These are phyloP conservation scores for Plicaturopsis crispa DNA, from an alignment of 768 basidiomycete species.

Conservation along the genomic window DNA sequence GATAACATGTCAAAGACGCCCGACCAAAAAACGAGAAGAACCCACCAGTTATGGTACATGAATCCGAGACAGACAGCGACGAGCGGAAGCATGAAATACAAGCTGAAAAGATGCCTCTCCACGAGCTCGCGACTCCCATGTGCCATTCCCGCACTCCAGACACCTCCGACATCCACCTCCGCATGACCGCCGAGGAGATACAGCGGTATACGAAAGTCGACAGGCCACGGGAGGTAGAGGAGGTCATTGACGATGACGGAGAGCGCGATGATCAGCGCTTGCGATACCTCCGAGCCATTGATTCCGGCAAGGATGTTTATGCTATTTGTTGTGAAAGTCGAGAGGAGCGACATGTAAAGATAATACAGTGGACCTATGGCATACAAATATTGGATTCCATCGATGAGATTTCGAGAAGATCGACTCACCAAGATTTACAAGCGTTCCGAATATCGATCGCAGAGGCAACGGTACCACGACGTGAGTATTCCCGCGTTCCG, in stretches of 20 bases:
- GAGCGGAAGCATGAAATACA: constrained; percentile 96
- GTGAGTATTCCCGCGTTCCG: constrained; percentile 88
- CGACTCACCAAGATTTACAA: constrained; percentile 80
- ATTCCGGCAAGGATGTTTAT: constrained; percentile 99
- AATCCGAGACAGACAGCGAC: constrained; percentile 87
- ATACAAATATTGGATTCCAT: constrained; percentile 2
- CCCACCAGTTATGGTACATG: constrained; percentile 94
- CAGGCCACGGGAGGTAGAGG: constrained; percentile 86
- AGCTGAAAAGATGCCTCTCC: constrained; percentile 88
- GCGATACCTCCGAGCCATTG: constrained; percentile 92
- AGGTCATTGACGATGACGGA: constrained; percentile 91
- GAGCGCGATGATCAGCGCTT: constrained; percentile 85
- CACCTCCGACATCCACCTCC: constrained; percentile 69
- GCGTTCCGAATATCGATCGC: constrained; percentile 60
- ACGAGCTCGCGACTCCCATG: constrained; percentile 83
- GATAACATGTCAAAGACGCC: constrained; percentile 2
- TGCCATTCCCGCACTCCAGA: constrained; percentile 80
- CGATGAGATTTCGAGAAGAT: not conserved
- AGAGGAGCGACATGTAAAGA: constrained; percentile 91
- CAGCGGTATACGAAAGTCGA: constrained; percentile 64
- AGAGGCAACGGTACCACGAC: constrained; percentile 88
- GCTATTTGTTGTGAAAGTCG: constrained; percentile 94
- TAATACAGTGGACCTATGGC: constrained; percentile 85
- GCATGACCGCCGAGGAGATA: constrained; percentile 59
- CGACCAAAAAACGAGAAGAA: constrained; percentile 6